Evolutionary conservation across 768 basidiomycete genomes (phyloP), one percentile per base, ranked within the genome.

Genomic region (Tylopilus subfusipes): DNA sequence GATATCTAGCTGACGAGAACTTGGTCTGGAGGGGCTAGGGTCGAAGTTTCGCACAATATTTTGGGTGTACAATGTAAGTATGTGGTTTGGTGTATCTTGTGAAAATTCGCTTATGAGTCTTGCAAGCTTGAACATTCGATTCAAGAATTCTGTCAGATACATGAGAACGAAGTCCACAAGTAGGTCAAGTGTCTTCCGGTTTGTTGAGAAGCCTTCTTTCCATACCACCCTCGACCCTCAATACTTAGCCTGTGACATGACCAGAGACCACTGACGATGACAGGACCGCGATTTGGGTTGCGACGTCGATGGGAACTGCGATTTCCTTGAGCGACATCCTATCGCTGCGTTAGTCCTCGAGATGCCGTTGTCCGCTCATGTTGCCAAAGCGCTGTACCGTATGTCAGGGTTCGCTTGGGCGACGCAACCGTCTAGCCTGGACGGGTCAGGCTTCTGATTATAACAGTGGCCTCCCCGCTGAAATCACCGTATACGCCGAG

Each of bases 311-410:
- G 1, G 85, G 80, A 47, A 73, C 68, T 0, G 81, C 87, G n/a
- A 88, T 73, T 63, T 86, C 87, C 68, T 82, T 85, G 48, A 89
- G 69, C 2, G 87, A 84, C 4, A 78, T 86, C 22, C 86, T 88
- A 3, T 33, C 18, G 0, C 5, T 52, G 13, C 34, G 30, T 55
- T 16, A 49, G 50, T 38, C 27, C 24, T 22, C 21, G 4, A 16
- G 6, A 19, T 14, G 31, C 21, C 22, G 7, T 10, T 44, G n/a
- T 14, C 2, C 18, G 64, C 81, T 56, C 64, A 88, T 86, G 85
- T 86, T 34, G 86, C 85, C 8, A 89, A 67, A 8, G 84, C 82
- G 6, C 73, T 76, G 62, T 86, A 82, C 2, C 80, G 71, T 13
- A 82, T 72, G 10, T 69, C 57, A 1, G 81, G 81, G 2, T 63